phyloP scores from a whole-genome alignment of 2,329 filamentous ascomycete genomes.

The Pseudogymnoascus pannorum region DNA sequence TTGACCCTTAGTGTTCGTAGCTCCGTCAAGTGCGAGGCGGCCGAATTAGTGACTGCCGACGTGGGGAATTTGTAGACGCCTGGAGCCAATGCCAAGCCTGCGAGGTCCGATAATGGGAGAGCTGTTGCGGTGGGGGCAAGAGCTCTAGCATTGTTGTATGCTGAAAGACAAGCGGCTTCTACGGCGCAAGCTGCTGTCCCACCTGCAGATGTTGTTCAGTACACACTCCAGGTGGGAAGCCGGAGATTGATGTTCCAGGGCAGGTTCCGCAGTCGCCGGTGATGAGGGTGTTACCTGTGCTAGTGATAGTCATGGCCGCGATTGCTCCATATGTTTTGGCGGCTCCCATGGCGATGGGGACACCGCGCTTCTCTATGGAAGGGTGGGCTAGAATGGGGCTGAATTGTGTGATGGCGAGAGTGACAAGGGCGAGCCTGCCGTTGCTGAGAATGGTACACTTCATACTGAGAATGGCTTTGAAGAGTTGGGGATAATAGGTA shows the following conservation, averaged over 20 bases:
- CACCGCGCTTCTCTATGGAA: slow-evolving; percentile 1
- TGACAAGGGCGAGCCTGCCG: slow-evolving; percentile 9
- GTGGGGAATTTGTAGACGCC: slow-evolving; percentile 14
- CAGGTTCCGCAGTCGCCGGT: slow-evolving; percentile 14
- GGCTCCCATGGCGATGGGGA: slow-evolving; percentile 11
- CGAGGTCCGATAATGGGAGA: slow-evolving; percentile 11
- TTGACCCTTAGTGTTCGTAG: slow-evolving; percentile 14
- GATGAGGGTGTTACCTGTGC: slow-evolving; percentile 11
- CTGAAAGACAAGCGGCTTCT: slow-evolving; percentile 13
- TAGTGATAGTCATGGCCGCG: slow-evolving; percentile 10
- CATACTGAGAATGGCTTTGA: neutral
- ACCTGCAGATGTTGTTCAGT: slow-evolving; percentile 11
- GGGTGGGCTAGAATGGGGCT: slow-evolving; percentile 7
- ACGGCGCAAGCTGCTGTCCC: slow-evolving; percentile 11
- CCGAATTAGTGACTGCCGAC: neutral
- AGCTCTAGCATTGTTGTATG: slow-evolving; percentile 12
- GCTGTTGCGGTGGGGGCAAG: neutral
- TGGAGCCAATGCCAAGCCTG: slow-evolving; percentile 5
- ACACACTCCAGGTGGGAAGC: slow-evolving; percentile 12
- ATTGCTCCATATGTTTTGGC: slow-evolving; percentile 12
- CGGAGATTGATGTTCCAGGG: slow-evolving; percentile 13
- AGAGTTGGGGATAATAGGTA: neutral
- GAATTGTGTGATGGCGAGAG: slow-evolving; percentile 8
- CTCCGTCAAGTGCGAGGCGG: slow-evolving; percentile 15
- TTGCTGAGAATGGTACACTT: neutral